These are phyloP conservation scores for Paramarasmius palmivorus DNA, from an alignment of 1,284 basidiomycete species.

Conservation along the genomic window DNA sequence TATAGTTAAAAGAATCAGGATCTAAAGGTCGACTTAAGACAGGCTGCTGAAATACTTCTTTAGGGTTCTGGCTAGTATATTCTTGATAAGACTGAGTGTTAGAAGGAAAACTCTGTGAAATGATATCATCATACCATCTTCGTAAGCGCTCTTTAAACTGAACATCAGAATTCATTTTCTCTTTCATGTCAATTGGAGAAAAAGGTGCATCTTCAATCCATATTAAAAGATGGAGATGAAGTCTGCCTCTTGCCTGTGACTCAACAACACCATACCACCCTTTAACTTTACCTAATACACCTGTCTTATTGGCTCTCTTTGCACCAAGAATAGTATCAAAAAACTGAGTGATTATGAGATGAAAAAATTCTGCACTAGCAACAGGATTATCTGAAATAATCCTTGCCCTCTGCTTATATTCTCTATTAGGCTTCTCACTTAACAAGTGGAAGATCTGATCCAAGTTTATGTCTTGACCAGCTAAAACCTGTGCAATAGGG, in stretches of 20 bases:
- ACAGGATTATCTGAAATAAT: too few relatives aligned
- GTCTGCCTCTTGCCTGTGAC: background rate
- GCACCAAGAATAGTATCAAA: conserved; percentile 11
- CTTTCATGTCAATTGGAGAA: conserved; percentile 1
- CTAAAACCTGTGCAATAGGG: conserved; percentile 14
- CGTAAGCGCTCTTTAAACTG: background rate
- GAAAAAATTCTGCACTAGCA: conserved; percentile 18
- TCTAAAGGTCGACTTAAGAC: conserved; percentile 12
- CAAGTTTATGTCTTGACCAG: conserved; percentile 14
- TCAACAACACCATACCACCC: conserved; percentile 7
- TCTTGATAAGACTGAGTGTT: too few relatives aligned
- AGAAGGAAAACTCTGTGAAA: background rate
- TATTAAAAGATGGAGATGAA: conserved; percentile 3
- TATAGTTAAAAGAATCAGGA: conserved; percentile 1
- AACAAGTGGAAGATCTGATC: conserved; percentile 10
- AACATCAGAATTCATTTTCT: background rate
- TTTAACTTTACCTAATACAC: conserved; percentile 15
- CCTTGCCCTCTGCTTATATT: too few relatives aligned
- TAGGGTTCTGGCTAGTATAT: too few relatives aligned
- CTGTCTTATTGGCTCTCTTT: conserved; percentile 4
- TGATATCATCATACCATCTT: background rate
- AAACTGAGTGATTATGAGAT: conserved; percentile 11
- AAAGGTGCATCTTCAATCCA: background rate
- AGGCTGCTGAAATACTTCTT: too few relatives aligned
- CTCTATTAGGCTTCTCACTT: background rate